Percentiles rank a stretch among this genome's conserved stretches.
These are phyloP conservation scores for Solanum aculeatissimum DNA, from an alignment of 305 asterid genomes.

Conservation along the genomic window DNA sequence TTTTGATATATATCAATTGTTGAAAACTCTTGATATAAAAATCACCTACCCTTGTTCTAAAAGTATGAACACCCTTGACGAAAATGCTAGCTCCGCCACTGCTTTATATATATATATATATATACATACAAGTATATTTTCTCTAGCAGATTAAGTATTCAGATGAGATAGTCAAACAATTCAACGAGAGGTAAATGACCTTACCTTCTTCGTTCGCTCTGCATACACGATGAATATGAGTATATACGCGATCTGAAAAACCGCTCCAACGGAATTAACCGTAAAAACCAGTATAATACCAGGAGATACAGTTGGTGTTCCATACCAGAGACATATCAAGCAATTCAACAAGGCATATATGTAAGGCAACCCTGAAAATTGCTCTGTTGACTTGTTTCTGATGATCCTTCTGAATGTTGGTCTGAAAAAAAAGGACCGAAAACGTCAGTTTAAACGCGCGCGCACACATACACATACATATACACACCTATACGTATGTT, in stretches of 20 bases:
- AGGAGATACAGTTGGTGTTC: conserved; percentile 50
- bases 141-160: not conserved
- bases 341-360: conserved; percentile 68
- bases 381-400: conserved; percentile 56
- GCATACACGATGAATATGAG: conserved; percentile 44
- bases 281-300: conserved; percentile 54
- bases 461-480: not conserved
- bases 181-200: not conserved
- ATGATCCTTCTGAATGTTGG: conserved; percentile 71
- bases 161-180: not conserved
- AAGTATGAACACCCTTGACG: too few species aligned
- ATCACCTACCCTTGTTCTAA: too few species aligned
- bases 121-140: not conserved
- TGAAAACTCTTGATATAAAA: too few species aligned
- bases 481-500: not conserved
- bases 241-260: conserved; percentile 52
- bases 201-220: conserved; percentile 40
- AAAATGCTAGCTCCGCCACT: too few species aligned
- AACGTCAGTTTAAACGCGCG: not conserved
- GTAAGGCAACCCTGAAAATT: conserved; percentile 75
- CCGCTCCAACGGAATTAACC: conserved; percentile 65
- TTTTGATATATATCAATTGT: too few species aligned
- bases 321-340: conserved; percentile 80
- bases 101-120: too few species aligned
- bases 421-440: conserved; percentile 19